A percentile compares a stretch with the other conserved stretches of the same genome.
phyloP scores from a whole-genome alignment of 805 yeast genomes.

The Monosporozyma unispora region DNA sequence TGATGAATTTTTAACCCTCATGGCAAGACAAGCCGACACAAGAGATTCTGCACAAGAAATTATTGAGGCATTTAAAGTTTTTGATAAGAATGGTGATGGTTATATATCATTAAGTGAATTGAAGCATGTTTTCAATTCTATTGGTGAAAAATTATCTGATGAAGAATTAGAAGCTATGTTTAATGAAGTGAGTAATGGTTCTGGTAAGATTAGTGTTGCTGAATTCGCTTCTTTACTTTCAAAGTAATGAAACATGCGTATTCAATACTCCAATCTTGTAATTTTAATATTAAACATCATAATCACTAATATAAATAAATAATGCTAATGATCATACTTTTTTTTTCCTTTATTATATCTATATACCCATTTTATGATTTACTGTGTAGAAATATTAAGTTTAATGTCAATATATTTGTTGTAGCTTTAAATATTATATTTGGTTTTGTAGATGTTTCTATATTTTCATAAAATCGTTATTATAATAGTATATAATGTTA shows the following conservation, averaged over 20 bases:
- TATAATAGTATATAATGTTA: not conserved
- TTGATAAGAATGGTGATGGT: conserved; percentile 94
- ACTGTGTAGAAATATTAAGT: not conserved
- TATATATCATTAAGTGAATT: conserved; percentile 90
- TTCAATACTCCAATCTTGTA: not conserved
- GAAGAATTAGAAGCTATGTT: conserved; percentile 96
- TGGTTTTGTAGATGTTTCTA: conserved; percentile 3
- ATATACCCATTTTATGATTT: not conserved
- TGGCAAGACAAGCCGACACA: conserved; percentile 88
- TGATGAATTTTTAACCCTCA: conserved; percentile 71
- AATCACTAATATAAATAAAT: not conserved
- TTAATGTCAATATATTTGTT: not conserved
- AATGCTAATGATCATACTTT: not conserved
- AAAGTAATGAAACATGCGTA: conserved; percentile 35
- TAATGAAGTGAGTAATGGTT: conserved; percentile 87
- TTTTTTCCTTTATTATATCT: not conserved
- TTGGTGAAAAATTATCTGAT: conserved; percentile 91
- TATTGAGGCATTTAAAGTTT: conserved; percentile 94
- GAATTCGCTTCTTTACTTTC: conserved; percentile 88
- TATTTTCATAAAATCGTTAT: not conserved
- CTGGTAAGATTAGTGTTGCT: conserved; percentile 91
- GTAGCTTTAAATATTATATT: not conserved
- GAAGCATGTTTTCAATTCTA: conserved; percentile 90
- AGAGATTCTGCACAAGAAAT: conserved; percentile 95
- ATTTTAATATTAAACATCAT: not conserved